Evolutionary conservation across 2,329 filamentous ascomycete species (phyloP), one percentile per base, ranked within the genome.

Genomic region (Magnaporthales sp.): DNA sequence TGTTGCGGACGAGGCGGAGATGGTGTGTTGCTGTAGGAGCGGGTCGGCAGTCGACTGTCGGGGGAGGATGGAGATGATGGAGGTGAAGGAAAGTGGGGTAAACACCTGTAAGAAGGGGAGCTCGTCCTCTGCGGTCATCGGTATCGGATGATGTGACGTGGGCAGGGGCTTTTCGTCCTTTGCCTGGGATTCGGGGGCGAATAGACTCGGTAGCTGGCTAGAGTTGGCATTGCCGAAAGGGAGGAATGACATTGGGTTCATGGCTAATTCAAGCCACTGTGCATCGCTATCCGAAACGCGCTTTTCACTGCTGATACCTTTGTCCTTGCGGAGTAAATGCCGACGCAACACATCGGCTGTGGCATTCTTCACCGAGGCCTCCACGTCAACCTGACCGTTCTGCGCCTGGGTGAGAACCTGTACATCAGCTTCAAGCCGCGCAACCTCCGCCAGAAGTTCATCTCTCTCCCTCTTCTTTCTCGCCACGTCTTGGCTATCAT

Each of bases 91-190:
- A 15, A 95, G 81, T 0, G 89, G 86, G 0, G 86, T 90, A 71
- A 95, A 92, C 9, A 89, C 81, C 62, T 89, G 85, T 0, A 93
- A 80, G 70, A 89, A 92, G 0, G 89, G 86, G 2, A 90, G 77
- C 64, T 90, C 86, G 68, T 93, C 86, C 0, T 83, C 79, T 1
- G 89, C 81, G 0, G 84, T 81, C 77, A 93, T 81, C 1, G 81
- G 81, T 1, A 87, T 72, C 0, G 89, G 91, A 65, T 86, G 83
- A 72, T 93, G 91, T 1, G 89, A 91, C 8, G 83, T 78, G 0
- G 84, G 74, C 1, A 80, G 77, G 26, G 75, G 75, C 5, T 77
- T 73, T 3, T 78, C 72, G 11, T 76, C 73, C 11, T 74, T 66
- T 31, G 71, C 69, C 51, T 73, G 70, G 4, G 51, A 31, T 0